Conservation (phyloP, 805 yeast species). For the Spathaspora hagerdaliae region DNA sequence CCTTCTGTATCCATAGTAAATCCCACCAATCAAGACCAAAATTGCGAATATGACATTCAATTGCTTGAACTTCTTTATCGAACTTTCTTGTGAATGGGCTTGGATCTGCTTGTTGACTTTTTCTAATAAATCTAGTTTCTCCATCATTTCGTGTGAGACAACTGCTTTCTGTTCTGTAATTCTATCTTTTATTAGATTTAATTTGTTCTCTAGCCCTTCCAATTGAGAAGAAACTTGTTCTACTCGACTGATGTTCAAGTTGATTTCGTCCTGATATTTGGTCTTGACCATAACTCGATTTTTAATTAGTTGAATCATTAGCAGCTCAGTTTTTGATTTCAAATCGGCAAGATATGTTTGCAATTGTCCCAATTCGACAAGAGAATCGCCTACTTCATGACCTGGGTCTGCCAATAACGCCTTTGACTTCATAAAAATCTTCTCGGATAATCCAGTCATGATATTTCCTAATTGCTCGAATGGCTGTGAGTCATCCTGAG, state of each 20-base stretch:
- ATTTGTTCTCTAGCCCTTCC: conserved; percentile 20
- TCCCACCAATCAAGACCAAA: conserved; percentile 13
- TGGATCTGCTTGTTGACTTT: conserved; percentile 23
- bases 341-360: conserved; percentile 14
- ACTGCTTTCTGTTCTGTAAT: conserved; percentile 22
- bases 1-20: conserved; percentile 9
- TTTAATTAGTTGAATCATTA: conserved; percentile 15
- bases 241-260: conserved; percentile 22
- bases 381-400: conserved; percentile 2
- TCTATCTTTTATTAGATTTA: conserved; percentile 17
- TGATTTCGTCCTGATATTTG: conserved; percentile 22
- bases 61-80: conserved; percentile 28
- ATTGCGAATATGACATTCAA: conserved; percentile 16
- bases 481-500: background rate
- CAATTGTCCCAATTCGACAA: conserved; percentile 14
- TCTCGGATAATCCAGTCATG: conserved; percentile 4
- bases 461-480: conserved; percentile 5
- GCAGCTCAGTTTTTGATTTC: conserved; percentile 13
- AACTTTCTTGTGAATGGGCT: conserved; percentile 20
- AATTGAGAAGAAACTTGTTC: conserved; percentile 23
- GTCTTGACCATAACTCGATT: conserved; percentile 14
- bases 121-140: conserved; percentile 30
- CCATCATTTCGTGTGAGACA: conserved; percentile 21
- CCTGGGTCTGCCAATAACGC: background rate
- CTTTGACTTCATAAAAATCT: conserved; percentile 1